Evolutionary conservation across 2,329 filamentous ascomycete genomes (phyloP).

Genomic region (Scopulariopsis brevicaulis): DNA sequence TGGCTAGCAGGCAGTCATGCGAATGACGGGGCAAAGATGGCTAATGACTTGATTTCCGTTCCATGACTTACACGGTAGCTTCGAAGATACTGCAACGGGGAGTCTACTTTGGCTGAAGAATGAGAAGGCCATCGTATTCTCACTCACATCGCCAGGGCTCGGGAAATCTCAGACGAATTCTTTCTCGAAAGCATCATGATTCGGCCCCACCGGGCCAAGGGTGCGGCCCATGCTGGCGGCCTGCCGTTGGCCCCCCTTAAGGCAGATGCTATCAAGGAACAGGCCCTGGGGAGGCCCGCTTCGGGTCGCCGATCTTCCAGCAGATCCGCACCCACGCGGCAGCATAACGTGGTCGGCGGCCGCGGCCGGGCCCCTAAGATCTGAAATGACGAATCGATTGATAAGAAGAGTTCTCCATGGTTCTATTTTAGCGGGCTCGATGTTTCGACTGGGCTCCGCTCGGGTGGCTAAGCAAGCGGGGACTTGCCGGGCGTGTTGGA

Average conservation of each 20-base stretch:
- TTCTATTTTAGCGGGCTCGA: no score
- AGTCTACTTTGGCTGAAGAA: no score
- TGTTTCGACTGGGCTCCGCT: neutral
- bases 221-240: neutral
- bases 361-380: neutral
- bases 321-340: conserved; percentile 1
- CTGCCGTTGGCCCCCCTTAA: neutral
- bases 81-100: no score
- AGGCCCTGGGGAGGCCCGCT: neutral
- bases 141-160: no score
- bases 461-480: neutral
- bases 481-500: no score
- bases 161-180: neutral
- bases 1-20: neutral
- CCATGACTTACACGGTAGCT: neutral
- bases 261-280: neutral
- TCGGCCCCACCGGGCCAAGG: neutral
- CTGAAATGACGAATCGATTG: neutral
- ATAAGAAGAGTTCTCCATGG: no score
- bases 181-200: neutral
- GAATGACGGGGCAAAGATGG: neutral
- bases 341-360: neutral
- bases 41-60: neutral
- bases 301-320: conserved; percentile 4
- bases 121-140: no score